Conservation (phyloP, 164 flowering plant species). For the Vitis amurensis region DNA sequence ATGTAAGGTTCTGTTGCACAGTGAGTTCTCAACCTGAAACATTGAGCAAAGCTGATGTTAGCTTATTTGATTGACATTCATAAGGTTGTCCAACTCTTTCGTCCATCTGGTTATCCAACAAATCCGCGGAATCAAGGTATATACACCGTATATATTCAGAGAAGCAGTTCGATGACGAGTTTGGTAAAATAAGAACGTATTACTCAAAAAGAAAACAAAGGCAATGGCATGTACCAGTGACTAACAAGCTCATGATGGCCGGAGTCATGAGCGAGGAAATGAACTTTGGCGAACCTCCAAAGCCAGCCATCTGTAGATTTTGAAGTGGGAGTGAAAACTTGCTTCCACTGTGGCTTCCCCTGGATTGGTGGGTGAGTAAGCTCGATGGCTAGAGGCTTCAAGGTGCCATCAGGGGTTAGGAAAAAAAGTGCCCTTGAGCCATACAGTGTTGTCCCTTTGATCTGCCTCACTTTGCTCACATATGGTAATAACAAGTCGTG, state of each 20-base stretch:
- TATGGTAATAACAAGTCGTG: conserved; percentile 61
- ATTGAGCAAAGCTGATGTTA: too few species aligned
- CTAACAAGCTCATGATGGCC: conserved; percentile 56
- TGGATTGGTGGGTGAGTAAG: conserved; percentile 50
- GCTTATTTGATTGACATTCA: too few species aligned
- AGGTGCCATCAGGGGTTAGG: conserved; percentile 36
- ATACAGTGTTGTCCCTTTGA: conserved; percentile 52
- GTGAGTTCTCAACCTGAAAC: too few species aligned
- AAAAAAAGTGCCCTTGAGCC: conserved; percentile 66
- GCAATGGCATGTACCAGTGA: too few species aligned
- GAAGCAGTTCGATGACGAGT: too few species aligned
- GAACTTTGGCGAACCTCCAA: conserved; percentile 74
- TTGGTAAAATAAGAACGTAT: too few species aligned
- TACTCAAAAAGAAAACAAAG: background rate
- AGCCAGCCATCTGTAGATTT: conserved; percentile 50
- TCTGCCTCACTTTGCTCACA: conserved; percentile 38
- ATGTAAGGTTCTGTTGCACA: too few species aligned
- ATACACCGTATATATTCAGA: too few species aligned
- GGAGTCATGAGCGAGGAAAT: conserved; percentile 64
- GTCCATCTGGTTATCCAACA: too few species aligned
- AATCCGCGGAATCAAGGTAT: too few species aligned
- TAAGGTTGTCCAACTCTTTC: too few species aligned
- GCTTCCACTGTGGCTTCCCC: conserved; percentile 51
- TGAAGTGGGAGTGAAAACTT: conserved; percentile 44
- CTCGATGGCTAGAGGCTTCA: conserved; percentile 71